Evolutionary conservation across 257 asterid genomes (phyloP).

Genomic region (Solanum verrucosum): DNA sequence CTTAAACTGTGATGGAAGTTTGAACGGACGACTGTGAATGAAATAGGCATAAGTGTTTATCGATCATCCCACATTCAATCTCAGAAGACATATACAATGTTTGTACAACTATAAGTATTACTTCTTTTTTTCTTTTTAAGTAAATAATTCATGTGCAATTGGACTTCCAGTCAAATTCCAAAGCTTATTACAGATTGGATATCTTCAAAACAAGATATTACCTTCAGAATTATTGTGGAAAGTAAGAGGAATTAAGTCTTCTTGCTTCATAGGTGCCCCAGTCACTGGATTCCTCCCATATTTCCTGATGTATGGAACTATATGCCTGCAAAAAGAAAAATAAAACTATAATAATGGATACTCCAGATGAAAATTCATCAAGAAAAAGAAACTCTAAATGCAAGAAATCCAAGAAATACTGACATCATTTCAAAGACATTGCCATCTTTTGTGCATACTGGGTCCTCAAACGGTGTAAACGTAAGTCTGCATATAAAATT

Average conservation of each 20-base stretch:
- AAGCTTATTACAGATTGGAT: neutral
- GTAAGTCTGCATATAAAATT: constrained; percentile 54
- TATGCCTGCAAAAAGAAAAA: constrained; percentile 37
- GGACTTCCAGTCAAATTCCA: neutral
- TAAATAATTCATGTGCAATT: neutral
- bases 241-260: constrained; percentile 62
- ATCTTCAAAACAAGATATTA: constrained; percentile 9
- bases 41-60: neutral
- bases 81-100: neutral
- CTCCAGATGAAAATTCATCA: neutral
- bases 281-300: constrained; percentile 91
- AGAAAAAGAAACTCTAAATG: neutral
- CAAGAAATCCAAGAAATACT: constrained; percentile 10
- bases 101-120: neutral
- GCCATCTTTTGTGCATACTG: constrained; percentile 92
- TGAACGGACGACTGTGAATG: neutral
- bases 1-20: neutral
- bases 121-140: neutral
- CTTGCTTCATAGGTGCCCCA: constrained; percentile 73
- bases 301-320: constrained; percentile 73
- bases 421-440: constrained; percentile 74
- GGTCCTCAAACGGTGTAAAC: constrained; percentile 88
- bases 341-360: neutral
- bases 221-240: constrained; percentile 94
- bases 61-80: neutral